Percentiles rank a stretch among this genome's conserved stretches.
Evolutionary conservation across 331 rosid genomes (phyloP).

Genomic region (Pyrus hybrid): DNA sequence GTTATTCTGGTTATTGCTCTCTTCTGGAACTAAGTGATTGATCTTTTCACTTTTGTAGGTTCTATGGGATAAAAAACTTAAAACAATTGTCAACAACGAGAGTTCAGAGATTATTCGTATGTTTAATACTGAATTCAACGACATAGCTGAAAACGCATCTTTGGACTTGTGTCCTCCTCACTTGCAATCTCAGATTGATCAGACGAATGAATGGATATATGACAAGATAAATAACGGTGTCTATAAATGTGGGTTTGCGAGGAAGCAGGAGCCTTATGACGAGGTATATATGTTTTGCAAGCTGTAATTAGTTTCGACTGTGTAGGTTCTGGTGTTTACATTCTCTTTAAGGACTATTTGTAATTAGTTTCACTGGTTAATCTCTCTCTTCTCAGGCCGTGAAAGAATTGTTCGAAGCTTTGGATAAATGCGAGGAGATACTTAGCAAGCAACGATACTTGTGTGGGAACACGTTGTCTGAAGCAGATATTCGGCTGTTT

Average conservation of each 20-base stretch:
- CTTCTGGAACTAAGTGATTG: not conserved
- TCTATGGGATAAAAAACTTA: conserved; percentile 89
- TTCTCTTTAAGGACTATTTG: not conserved
- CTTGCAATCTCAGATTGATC: conserved; percentile 35
- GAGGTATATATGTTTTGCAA: conserved; percentile 34
- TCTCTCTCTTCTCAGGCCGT: conserved; percentile 50
- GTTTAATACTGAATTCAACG: conserved; percentile 72
- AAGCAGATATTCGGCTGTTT: conserved; percentile 82
- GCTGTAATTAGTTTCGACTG: not conserved
- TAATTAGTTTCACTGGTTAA: not conserved
- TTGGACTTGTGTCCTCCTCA: conserved; percentile 60
- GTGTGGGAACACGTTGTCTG: conserved; percentile 67
- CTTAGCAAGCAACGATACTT: conserved; percentile 71
- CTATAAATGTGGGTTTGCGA: conserved; percentile 88
- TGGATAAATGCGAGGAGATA: conserved; percentile 78
- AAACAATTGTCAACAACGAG: conserved; percentile 83
- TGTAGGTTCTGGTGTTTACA: not conserved
- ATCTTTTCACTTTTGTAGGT: conserved; percentile 36
- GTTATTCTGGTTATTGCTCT: not conserved
- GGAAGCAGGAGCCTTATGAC: conserved; percentile 70
- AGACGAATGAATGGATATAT: conserved; percentile 60
- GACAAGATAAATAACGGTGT: conserved; percentile 71
- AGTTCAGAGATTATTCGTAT: conserved; percentile 92
- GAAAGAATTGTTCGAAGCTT: conserved; percentile 53
- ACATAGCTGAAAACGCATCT: conserved; percentile 57